These are phyloP conservation scores for Boletus sp. DNA, from an alignment of 1,284 basidiomycete genomes.

Conservation along the genomic window DNA sequence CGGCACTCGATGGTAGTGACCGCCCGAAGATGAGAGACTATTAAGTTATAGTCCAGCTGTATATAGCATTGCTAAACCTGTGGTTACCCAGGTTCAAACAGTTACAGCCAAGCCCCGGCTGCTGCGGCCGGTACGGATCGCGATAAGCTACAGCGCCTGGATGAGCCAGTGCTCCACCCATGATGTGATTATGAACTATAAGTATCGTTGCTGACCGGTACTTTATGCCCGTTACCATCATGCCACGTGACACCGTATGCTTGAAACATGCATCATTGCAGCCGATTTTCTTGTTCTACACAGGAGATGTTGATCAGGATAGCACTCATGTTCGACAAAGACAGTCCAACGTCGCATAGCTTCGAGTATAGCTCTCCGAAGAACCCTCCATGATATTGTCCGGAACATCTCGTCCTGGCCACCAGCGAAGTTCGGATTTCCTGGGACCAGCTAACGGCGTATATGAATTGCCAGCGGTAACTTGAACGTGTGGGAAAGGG, in stretches of 20 bases:
- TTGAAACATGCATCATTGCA: neutral
- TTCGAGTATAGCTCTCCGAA: neutral
- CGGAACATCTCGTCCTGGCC: neutral
- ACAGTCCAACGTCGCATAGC: neutral
- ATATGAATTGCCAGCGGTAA: neutral
- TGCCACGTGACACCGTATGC: neutral
- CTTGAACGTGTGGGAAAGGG: neutral
- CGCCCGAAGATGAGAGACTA: too few relatives aligned
- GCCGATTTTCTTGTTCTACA: neutral
- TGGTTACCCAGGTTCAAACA: neutral
- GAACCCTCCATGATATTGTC: neutral
- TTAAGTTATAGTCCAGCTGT: conserved; percentile 1
- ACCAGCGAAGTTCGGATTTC: neutral
- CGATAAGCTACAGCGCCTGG: neutral
- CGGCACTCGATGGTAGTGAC: neutral
- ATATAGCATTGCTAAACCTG: conserved; percentile 7
- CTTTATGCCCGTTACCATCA: neutral
- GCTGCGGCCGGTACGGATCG: conserved; percentile 7
- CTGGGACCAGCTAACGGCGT: neutral
- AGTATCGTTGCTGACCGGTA: too few relatives aligned
- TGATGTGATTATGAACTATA: neutral
- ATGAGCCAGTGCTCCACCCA: conserved; percentile 1
- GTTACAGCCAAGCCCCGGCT: neutral
- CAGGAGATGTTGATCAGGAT: neutral
- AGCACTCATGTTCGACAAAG: neutral